These are phyloP conservation scores for Fistulifera solaris DNA, from an alignment of 108 stramenopile species.

Conservation along the genomic window DNA sequence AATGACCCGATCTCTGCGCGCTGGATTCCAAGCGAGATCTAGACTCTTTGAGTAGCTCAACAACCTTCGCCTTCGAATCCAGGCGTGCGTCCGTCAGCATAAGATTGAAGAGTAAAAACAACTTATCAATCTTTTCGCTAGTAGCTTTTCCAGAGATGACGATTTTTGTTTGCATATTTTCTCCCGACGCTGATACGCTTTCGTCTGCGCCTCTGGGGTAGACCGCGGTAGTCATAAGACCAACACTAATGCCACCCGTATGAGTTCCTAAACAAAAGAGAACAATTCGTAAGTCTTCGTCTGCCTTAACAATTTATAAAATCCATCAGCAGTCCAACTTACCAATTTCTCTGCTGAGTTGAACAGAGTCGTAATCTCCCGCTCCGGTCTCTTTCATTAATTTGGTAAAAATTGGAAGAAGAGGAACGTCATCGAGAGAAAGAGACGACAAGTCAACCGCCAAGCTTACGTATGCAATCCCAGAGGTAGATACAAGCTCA, in stretches of 20 bases:
- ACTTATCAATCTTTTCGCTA: constrained; percentile 77
- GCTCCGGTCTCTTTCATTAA: constrained; percentile 91
- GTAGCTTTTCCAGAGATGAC: constrained; percentile 76
- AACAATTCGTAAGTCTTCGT: too few relatives aligned
- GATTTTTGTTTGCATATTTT: constrained; percentile 68
- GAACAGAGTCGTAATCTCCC: constrained; percentile 77
- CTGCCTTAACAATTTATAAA: too few relatives aligned
- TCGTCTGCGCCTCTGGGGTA: constrained; percentile 46
- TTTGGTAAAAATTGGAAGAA: constrained; percentile 82
- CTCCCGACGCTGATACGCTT: constrained; percentile 41
- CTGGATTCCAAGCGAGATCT: constrained; percentile 62
- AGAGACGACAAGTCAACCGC: constrained; percentile 78
- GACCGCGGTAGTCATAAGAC: constrained; percentile 53
- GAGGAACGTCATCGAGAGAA: constrained; percentile 72
- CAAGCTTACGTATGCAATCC: constrained; percentile 84
- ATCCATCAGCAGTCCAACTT: too few relatives aligned
- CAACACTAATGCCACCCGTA: constrained; percentile 78
- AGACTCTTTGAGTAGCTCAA: constrained; percentile 89
- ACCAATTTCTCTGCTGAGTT: constrained; percentile 70
- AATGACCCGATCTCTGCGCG: constrained; percentile 78
- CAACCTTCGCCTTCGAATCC: constrained; percentile 73
- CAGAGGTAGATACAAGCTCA: constrained; percentile 82
- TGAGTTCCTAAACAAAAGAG: constrained; percentile 23
- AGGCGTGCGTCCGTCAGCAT: constrained; percentile 84
- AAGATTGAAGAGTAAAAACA: constrained; percentile 79